Conservation (phyloP, 2,329 filamentous ascomycete genomes). For the Lasiodiplodia sp. region DNA sequence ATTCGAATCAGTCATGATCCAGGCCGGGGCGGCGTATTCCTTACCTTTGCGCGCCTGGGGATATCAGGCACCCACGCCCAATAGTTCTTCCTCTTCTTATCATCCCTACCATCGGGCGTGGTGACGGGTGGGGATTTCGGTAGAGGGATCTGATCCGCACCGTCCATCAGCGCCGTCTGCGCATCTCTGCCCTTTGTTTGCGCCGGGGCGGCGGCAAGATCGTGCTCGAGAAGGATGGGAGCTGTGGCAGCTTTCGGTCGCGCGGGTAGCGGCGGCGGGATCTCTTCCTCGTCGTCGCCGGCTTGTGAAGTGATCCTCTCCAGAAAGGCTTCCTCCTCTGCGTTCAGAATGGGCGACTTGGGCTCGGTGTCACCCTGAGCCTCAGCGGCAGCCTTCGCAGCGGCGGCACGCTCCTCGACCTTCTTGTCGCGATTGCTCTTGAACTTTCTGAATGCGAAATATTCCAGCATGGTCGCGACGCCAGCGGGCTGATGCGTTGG, state of each 20-base stretch:
- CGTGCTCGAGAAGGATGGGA: conserved; percentile 29
- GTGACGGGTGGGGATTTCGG: conserved; percentile 56
- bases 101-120: conserved; percentile 35
- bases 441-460: conserved; percentile 52
- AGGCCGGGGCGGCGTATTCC: neutral
- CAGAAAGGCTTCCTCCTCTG: conserved; percentile 68
- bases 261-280: conserved; percentile 52
- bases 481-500: neutral
- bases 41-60: conserved; percentile 28
- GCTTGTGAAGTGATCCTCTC: conserved; percentile 55
- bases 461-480: conserved; percentile 39
- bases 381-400: conserved; percentile 33
- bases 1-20: neutral
- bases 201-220: conserved; percentile 33
- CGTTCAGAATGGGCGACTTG: conserved; percentile 58
- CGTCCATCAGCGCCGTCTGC: conserved; percentile 54
- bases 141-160: conserved; percentile 57
- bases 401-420: conserved; percentile 31
- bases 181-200: conserved; percentile 51
- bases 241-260: conserved; percentile 42
- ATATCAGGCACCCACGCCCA: conserved; percentile 28
- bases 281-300: conserved; percentile 49
- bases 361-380: conserved; percentile 37
- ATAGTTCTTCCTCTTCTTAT: conserved; percentile 40
- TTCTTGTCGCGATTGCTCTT: conserved; percentile 42